A percentile compares a stretch with the other conserved stretches of the same genome.
Conservation (phyloP, 2,329 filamentous ascomycete species). For the Xylaria digitata region DNA sequence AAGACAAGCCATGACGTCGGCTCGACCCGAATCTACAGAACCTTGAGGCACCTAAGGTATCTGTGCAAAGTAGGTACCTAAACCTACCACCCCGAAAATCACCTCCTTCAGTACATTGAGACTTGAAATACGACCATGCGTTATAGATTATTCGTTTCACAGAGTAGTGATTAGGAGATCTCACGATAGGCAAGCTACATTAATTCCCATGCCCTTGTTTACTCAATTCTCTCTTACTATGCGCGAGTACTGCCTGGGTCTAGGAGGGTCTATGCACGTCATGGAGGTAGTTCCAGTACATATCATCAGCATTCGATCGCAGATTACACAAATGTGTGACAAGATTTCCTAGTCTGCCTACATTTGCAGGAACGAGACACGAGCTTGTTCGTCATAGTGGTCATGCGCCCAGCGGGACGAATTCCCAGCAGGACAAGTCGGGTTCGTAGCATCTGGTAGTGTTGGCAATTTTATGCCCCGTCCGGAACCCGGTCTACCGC, state of each 20-base stretch:
- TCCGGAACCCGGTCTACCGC: too few species aligned
- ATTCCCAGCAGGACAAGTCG: not conserved
- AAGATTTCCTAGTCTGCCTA: constrained; percentile 25
- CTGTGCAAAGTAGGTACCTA: too few species aligned
- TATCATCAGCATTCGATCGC: constrained; percentile 7
- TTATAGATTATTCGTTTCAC: not conserved
- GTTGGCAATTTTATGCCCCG: not conserved
- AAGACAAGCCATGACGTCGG: constrained; percentile 33
- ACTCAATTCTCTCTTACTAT: not conserved
- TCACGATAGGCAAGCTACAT: not conserved
- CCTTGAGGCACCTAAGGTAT: too few species aligned
- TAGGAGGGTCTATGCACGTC: constrained; percentile 7
- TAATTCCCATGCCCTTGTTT: too few species aligned
- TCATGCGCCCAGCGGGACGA: constrained; percentile 11
- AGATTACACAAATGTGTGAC: constrained; percentile 26
- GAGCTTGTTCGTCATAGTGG: constrained; percentile 20
- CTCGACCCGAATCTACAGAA: constrained; percentile 18
- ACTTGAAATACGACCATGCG: not conserved
- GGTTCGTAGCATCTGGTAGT: not conserved
- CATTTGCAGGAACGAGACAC: constrained; percentile 39
- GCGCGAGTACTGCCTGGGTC: not conserved
- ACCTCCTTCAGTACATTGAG: not conserved
- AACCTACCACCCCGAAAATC: not conserved
- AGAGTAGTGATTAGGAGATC: not conserved
- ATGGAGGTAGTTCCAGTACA: not conserved